phyloP scores from a whole-genome alignment of 345 rosid genomes.

The Alliaria petiolata region DNA sequence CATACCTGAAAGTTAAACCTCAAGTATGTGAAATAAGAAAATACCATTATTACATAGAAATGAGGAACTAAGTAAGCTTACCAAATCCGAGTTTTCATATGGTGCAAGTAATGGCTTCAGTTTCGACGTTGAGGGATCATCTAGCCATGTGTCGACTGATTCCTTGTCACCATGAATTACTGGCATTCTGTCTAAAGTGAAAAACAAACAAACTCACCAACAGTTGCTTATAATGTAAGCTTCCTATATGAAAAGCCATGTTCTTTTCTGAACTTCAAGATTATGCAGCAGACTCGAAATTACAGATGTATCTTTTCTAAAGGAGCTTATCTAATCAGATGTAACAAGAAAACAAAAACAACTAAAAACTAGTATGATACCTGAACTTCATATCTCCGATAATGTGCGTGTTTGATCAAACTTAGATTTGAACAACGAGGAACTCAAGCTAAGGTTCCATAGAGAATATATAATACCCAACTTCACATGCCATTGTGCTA shows the following conservation, averaged over 20 bases:
- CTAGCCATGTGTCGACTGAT: conserved; percentile 64
- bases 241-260: not conserved
- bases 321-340: not conserved
- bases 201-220: not conserved
- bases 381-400: not conserved
- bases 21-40: not conserved
- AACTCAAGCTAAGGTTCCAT: not conserved
- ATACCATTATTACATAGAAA: not conserved
- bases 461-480: not conserved
- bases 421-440: not conserved
- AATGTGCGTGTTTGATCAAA: not conserved
- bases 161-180: conserved; percentile 72
- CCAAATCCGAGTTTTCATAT: conserved; percentile 70
- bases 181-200: conserved; percentile 77
- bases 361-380: not conserved
- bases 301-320: not conserved
- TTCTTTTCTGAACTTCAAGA: not conserved
- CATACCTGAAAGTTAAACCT: conserved; percentile 48
- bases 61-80: conserved; percentile 26
- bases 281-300: not conserved
- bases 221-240: not conserved
- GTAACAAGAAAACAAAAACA: not conserved
- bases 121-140: conserved; percentile 44
- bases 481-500: not conserved
- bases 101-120: conserved; percentile 57